These are phyloP conservation scores for Panicum virgatum DNA, from an alignment of 202 grass and related monocot genomes.

Conservation along the genomic window DNA sequence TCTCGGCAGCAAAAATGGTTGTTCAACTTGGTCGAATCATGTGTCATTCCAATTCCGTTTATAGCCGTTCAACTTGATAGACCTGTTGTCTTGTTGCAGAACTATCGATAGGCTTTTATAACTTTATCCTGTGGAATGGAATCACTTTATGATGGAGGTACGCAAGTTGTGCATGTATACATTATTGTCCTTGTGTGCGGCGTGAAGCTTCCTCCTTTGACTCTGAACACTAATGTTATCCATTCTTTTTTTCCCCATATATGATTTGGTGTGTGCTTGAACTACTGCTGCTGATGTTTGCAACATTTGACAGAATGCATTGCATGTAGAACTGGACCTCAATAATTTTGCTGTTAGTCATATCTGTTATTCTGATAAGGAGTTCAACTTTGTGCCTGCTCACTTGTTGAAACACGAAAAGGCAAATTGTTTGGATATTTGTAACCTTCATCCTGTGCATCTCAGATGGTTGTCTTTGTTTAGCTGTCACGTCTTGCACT, in stretches of 20 bases:
- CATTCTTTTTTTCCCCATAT: not conserved
- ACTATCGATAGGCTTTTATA: not conserved
- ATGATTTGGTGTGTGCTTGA: not conserved
- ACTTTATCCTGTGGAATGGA: not conserved
- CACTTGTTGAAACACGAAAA: not conserved
- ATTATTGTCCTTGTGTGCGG: constrained; percentile 34
- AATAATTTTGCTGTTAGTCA: not conserved
- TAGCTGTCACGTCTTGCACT: not conserved
- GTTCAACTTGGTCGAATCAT: not conserved
- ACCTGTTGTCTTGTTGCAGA: not conserved
- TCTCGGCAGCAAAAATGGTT: constrained; percentile 2
- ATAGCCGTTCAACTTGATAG: not conserved
- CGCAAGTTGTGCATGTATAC: not conserved
- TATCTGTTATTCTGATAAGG: not conserved
- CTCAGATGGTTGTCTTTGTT: not conserved
- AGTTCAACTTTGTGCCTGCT: not conserved
- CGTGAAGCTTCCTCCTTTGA: constrained; percentile 24
- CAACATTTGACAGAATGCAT: not conserved
- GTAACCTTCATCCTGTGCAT: not conserved
- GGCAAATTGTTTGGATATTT: not conserved
- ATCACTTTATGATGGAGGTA: constrained; percentile 3
- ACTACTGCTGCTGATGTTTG: not conserved
- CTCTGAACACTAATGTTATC: not conserved
- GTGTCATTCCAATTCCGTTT: not conserved
- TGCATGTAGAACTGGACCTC: not conserved